Base-by-base conservation (phyloP, 805 yeast genomes). In the Cyberlindnera amylophila region DNA sequence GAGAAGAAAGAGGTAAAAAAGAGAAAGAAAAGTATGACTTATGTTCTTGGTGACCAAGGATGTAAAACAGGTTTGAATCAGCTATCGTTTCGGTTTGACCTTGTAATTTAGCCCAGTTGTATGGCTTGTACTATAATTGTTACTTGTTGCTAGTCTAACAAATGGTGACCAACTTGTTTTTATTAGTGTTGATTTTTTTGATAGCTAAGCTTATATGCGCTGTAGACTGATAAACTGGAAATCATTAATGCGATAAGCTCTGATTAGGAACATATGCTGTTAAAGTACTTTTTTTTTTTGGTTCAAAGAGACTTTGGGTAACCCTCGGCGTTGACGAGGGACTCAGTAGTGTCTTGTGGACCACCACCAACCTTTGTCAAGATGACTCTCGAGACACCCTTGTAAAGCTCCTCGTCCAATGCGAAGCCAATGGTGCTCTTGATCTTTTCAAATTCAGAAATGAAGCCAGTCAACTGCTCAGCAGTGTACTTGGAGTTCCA, bases 331-430 rank as follows among this genome's bases (percentile, higher is more conserved):
- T 80, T 74, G 42, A 86, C 72, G 54, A 87, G 72, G 19, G 72
- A 66, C 47, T 77, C 78, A 3, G 65, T 52, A 17, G 82, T 73
- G 42, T 70, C 74, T 61, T 73, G 79, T 12, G 98, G 97, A 34
- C 96, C 98, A 18, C 78, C 77, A 27, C 98, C 99, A 41, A 88
- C 90, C 53, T 76, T 67, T 13, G 99, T 90, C 56, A 85, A 69
- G 53, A 93, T 93, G 31, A 93, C 78, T 57, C 83, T 81, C 36
- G 91, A 78, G 39, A 93, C 90, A 36, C 96, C 95, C 42, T 70
- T 69, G 54, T 74, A 69, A 33, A 85, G 65, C 31, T 75, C 81
- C 14, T 65, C 61, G 52, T 75, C 79, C 53, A 74, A 69, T 32
- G 64, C 65, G 49, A 69, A 64, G 26, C 64, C 56, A 28, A 70